These are phyloP conservation scores for Chalciporus chontae DNA, from an alignment of 768 basidiomycete species.

Conservation along the genomic window DNA sequence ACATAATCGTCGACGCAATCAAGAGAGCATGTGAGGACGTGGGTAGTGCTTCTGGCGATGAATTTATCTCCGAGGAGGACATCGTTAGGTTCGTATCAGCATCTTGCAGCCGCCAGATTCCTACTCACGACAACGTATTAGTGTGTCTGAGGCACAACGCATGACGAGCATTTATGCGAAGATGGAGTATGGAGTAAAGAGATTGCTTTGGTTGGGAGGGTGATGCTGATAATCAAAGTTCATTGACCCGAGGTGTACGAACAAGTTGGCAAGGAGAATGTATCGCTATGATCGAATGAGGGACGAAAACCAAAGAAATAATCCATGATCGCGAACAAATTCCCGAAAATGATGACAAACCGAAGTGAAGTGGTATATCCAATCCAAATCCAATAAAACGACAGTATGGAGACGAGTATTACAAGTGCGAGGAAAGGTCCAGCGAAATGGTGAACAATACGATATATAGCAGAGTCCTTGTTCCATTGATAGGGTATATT, in stretches of 20 bases:
- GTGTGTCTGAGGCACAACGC: constrained; percentile 77
- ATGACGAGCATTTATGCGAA: constrained; percentile 86
- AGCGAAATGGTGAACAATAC: constrained; percentile 15
- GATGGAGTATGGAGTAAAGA: constrained; percentile 92
- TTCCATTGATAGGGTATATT: constrained; percentile 20
- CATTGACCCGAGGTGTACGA: constrained; percentile 8
- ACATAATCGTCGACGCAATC: constrained; percentile 71
- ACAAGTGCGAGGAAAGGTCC: constrained; percentile 17
- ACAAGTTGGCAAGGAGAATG: constrained; percentile 10
- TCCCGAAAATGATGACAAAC: constrained; percentile 13
- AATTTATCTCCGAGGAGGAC: constrained; percentile 62
- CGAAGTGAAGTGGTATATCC: constrained; percentile 19
- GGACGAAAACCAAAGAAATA: constrained; percentile 3
- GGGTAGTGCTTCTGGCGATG: constrained; percentile 40
- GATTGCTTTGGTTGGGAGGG: constrained; percentile 83
- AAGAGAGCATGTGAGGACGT: constrained; percentile 62
- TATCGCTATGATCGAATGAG: constrained; percentile 12
- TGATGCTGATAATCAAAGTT: constrained; percentile 26
- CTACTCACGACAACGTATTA: constrained; percentile 28
- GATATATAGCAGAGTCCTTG: constrained; percentile 17
- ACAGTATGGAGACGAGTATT: constrained; percentile 14
- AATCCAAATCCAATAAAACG: constrained; percentile 16
- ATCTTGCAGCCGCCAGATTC: background rate
- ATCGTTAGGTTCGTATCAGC: constrained; percentile 64
- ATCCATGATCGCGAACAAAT: constrained; percentile 1